A percentile compares a stretch with the other conserved stretches of the same genome.
phyloP scores from a whole-genome alignment of 768 basidiomycete species.

The Russula sp. region DNA sequence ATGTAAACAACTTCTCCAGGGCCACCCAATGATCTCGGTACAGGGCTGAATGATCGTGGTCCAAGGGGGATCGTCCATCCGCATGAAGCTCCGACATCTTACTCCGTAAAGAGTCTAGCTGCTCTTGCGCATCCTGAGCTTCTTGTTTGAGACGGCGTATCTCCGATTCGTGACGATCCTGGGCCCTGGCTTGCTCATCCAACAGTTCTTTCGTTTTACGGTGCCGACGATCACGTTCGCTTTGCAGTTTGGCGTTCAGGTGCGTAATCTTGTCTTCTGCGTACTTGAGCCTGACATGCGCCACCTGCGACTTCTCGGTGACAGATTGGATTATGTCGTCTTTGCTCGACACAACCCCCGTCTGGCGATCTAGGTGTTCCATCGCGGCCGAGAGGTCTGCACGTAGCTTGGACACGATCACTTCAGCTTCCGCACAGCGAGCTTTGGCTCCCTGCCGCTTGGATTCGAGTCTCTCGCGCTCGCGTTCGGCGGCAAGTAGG shows the following conservation, averaged over 20 bases:
- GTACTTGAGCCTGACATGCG: background rate
- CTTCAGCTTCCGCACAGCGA: background rate
- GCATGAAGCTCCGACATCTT: too few species aligned
- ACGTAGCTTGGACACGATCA: background rate
- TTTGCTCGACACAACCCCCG: background rate
- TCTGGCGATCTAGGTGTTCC: background rate
- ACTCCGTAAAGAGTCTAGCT: too few species aligned
- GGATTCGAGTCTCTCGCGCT: background rate
- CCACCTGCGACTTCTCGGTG: background rate
- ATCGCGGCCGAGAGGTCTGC: background rate
- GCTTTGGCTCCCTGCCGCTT: background rate
- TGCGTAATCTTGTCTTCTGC: constrained; percentile 6
- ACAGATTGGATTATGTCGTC: constrained; percentile 3
- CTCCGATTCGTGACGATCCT: background rate
- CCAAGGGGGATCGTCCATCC: too few species aligned
- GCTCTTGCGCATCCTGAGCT: too few species aligned
- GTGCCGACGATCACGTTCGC: background rate
- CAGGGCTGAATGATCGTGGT: too few species aligned
- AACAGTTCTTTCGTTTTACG: background rate
- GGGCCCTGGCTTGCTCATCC: constrained; percentile 12
- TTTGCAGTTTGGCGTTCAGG: background rate
- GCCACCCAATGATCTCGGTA: too few species aligned
- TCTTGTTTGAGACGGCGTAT: background rate
- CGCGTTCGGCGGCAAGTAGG: background rate
- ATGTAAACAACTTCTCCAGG: too few species aligned